phyloP scores from a whole-genome alignment of 2,329 filamentous ascomycete species.

The Onygenales sp. region DNA sequence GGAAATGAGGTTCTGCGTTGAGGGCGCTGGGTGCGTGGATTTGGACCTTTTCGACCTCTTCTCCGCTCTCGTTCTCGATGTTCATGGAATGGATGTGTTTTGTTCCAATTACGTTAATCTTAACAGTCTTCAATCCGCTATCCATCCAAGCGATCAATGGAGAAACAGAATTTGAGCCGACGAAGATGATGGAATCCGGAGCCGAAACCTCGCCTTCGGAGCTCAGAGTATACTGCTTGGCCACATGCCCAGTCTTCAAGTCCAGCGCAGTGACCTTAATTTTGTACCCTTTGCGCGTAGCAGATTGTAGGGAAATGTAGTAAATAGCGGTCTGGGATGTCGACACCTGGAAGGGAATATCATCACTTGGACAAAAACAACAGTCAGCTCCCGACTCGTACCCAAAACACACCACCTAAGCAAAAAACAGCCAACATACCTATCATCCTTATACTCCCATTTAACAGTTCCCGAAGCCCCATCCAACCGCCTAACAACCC shows the following conservation, averaged over 20 bases:
- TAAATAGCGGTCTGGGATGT: constrained; percentile 61
- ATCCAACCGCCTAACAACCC: constrained; percentile 59
- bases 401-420: background rate
- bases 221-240: constrained; percentile 61
- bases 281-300: constrained; percentile 57
- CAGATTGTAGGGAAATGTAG: constrained; percentile 64
- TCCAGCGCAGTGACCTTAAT: constrained; percentile 69
- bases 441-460: constrained; percentile 66
- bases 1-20: constrained; percentile 68
- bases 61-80: constrained; percentile 31
- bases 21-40: constrained; percentile 66
- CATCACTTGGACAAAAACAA: constrained; percentile 43
- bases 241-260: constrained; percentile 59
- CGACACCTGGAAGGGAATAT: constrained; percentile 66
- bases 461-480: constrained; percentile 61
- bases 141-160: constrained; percentile 38
- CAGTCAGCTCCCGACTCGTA: constrained; percentile 4
- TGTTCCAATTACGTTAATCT: constrained; percentile 35
- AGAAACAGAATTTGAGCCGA: constrained; percentile 30
- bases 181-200: constrained; percentile 30
- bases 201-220: constrained; percentile 61
- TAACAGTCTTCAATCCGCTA: constrained; percentile 33
- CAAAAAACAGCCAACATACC: constrained; percentile 23
- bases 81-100: constrained; percentile 30
- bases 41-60: constrained; percentile 44